These are phyloP conservation scores for Cladorrhinum sp. DNA, from an alignment of 2,329 filamentous ascomycete species.

Conservation along the genomic window DNA sequence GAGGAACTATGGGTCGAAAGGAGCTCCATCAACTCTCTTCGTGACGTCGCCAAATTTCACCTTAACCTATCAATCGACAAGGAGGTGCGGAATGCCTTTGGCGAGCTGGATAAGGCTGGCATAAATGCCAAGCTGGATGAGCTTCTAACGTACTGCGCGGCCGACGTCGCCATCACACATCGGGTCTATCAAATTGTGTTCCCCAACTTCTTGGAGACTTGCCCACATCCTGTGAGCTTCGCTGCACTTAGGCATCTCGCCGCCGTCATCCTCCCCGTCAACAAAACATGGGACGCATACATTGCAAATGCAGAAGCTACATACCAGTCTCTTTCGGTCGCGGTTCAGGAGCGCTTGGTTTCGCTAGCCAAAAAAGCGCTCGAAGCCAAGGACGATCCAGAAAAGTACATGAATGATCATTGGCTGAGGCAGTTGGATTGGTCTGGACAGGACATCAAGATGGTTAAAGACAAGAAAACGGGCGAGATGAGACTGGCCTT, in stretches of 20 bases:
- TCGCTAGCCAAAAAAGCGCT: slow-evolving; percentile 74
- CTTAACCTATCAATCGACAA: slow-evolving; percentile 92
- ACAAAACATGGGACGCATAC: slow-evolving; percentile 85
- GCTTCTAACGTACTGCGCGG: slow-evolving; percentile 89
- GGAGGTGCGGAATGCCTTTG: slow-evolving; percentile 79
- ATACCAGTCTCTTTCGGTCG: slow-evolving; percentile 72
- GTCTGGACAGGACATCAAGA: slow-evolving; percentile 87
- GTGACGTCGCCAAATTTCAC: slow-evolving; percentile 96
- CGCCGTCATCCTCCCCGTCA: slow-evolving; percentile 85
- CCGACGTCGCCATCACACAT: slow-evolving; percentile 90
- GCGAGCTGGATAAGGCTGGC: slow-evolving; percentile 70
- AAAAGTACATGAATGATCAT: slow-evolving; percentile 73
- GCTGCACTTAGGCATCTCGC: slow-evolving; percentile 90
- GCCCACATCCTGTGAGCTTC: slow-evolving; percentile 96
- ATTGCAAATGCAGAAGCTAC: slow-evolving; percentile 79
- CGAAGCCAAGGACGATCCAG: slow-evolving; percentile 65
- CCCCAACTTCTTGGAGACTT: slow-evolving; percentile 81
- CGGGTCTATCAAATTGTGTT: slow-evolving; percentile 93
- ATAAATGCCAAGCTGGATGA: slow-evolving; percentile 72
- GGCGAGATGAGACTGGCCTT: slow-evolving; percentile 69
- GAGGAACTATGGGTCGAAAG: slow-evolving; percentile 94
- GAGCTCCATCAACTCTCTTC: slow-evolving; percentile 90
- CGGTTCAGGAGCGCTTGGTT: slow-evolving; percentile 72
- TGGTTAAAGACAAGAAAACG: slow-evolving; percentile 90
- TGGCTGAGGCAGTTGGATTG: slow-evolving; percentile 95